phyloP scores from a whole-genome alignment of 306 rosid genomes.

The Lathyrus oleraceus region DNA sequence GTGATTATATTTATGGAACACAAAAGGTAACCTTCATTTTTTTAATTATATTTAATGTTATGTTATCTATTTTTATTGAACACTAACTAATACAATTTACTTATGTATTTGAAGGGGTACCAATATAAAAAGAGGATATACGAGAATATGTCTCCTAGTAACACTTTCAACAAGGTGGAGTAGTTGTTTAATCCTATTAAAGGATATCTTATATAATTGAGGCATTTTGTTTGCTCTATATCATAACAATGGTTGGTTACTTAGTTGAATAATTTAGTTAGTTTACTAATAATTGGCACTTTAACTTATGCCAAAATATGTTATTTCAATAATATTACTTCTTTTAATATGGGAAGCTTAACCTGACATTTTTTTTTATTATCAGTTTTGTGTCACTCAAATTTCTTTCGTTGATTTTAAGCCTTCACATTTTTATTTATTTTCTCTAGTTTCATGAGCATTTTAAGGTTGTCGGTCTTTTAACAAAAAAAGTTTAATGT shows the following conservation, averaged over 20 bases:
- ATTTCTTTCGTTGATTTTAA: neutral
- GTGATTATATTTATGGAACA: slow-evolving; percentile 82
- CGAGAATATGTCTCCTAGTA: neutral
- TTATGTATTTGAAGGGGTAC: slow-evolving; percentile 28
- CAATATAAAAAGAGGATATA: slow-evolving; percentile 15
- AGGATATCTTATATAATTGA: neutral
- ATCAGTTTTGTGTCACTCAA: neutral
- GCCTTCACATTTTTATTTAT: too few species aligned
- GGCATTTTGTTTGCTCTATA: neutral
- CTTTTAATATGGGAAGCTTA: too few species aligned
- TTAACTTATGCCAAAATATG: too few species aligned
- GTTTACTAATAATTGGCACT: neutral
- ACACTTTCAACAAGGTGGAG: slow-evolving; percentile 7
- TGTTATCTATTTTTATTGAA: neutral
- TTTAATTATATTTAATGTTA: neutral
- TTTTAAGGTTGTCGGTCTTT: too few species aligned
- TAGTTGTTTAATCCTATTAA: neutral
- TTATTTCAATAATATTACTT: too few species aligned
- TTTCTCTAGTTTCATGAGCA: too few species aligned
- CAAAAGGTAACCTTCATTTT: slow-evolving; percentile 52
- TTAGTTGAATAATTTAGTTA: neutral
- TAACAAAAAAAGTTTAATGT: too few species aligned
- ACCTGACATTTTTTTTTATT: too few species aligned
- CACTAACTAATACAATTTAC: neutral
- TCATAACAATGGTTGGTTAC: neutral